A percentile compares a stretch with the other conserved stretches of the same genome.
Evolutionary conservation across 2,329 filamentous ascomycete species (phyloP).

Genomic region (Albifimbria verrucaria): DNA sequence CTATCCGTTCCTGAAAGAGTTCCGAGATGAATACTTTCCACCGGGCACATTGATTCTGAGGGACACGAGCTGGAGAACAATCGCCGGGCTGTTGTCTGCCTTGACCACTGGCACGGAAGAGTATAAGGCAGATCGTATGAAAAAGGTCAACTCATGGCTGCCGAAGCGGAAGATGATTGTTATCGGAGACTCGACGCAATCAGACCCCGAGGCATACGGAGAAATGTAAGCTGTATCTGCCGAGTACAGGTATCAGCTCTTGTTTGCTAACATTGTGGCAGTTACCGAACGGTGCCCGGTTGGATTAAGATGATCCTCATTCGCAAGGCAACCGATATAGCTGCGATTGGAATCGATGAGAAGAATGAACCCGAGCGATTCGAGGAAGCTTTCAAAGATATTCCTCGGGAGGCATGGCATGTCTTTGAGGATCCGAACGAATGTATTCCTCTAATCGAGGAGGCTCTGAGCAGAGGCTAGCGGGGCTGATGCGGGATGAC

Average conservation of each 20-base stretch:
- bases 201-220: conserved; percentile 86
- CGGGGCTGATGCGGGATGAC: neutral
- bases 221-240: conserved; percentile 55
- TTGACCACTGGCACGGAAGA: conserved; percentile 77
- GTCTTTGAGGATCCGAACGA: conserved; percentile 78
- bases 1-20: conserved; percentile 78
- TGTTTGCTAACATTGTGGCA: conserved; percentile 21
- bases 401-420: conserved; percentile 71
- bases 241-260: neutral
- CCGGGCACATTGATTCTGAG: conserved; percentile 79
- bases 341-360: conserved; percentile 64
- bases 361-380: conserved; percentile 76
- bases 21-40: conserved; percentile 69
- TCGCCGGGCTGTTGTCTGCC: conserved; percentile 74
- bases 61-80: conserved; percentile 81
- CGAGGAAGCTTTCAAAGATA: conserved; percentile 73
- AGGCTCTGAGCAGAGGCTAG: conserved; percentile 12
- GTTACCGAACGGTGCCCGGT: conserved; percentile 60
- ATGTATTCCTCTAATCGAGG: conserved; percentile 36
- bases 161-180: conserved; percentile 76
- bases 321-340: conserved; percentile 75
- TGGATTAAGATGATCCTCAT: conserved; percentile 87
- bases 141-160: conserved; percentile 74
- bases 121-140: conserved; percentile 81
- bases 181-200: conserved; percentile 88